These are phyloP conservation scores for Linum tenue DNA, from an alignment of 345 rosid genomes.

Conservation along the genomic window DNA sequence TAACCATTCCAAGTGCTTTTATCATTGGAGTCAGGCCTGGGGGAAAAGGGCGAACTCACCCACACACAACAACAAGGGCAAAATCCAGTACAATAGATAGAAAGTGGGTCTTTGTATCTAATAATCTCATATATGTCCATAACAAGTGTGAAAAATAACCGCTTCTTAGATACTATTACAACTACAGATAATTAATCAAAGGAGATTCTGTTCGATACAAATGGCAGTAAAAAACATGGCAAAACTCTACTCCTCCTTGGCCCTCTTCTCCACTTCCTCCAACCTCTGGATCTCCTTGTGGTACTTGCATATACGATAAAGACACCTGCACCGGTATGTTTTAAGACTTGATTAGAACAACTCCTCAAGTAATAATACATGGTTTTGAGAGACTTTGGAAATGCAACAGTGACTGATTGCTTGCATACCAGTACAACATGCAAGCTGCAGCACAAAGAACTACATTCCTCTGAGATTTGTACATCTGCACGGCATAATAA, in stretches of 20 bases:
- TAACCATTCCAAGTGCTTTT: no score
- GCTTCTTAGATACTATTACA: background rate
- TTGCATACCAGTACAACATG: slow-evolving; percentile 70
- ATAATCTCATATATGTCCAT: background rate
- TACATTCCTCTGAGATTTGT: slow-evolving; percentile 81
- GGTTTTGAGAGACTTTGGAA: background rate
- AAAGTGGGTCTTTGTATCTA: no score
- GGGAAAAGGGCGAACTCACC: background rate
- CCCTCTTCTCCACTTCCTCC: slow-evolving; percentile 74
- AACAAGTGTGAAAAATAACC: background rate
- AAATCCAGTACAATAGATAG: background rate
- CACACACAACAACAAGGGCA: background rate
- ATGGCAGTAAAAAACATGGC: background rate
- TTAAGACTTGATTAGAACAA: no score
- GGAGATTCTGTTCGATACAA: background rate
- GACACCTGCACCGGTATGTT: slow-evolving; percentile 44
- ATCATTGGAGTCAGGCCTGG: no score
- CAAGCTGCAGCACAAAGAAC: slow-evolving; percentile 69
- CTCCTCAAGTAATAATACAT: background rate
- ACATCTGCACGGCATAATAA: slow-evolving; percentile 46
- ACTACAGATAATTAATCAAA: no score
- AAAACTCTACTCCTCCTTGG: slow-evolving; percentile 42
- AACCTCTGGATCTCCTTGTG: slow-evolving; percentile 59
- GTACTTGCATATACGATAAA: slow-evolving; percentile 68
- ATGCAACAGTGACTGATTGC: background rate